These are phyloP conservation scores for Cenchrus purpureus DNA, from an alignment of 176 grass and related monocot species.

Conservation along the genomic window DNA sequence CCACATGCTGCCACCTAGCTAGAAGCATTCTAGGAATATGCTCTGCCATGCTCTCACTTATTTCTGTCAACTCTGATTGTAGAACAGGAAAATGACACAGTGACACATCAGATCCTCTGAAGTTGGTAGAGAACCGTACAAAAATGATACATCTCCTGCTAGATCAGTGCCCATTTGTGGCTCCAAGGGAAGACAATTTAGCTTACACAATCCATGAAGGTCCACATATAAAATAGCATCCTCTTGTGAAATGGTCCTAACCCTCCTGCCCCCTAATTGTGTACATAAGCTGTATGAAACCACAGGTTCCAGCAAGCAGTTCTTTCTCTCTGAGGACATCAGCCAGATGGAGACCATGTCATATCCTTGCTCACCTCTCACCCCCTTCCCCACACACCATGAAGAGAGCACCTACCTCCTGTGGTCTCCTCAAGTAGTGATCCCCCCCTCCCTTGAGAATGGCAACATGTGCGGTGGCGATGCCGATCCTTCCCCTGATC, in stretches of 20 bases:
- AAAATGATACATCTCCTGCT: neutral
- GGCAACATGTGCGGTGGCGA: neutral
- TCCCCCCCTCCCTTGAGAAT: neutral
- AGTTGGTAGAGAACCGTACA: slow-evolving; percentile 19
- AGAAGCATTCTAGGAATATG: slow-evolving; percentile 28
- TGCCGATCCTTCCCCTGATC: slow-evolving; percentile 9
- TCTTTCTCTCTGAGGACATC: slow-evolving; percentile 7
- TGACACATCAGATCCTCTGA: slow-evolving; percentile 20
- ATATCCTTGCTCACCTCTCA: slow-evolving; percentile 48
- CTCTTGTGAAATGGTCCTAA: slow-evolving; percentile 44
- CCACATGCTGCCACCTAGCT: slow-evolving; percentile 17
- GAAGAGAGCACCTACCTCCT: slow-evolving; percentile 45
- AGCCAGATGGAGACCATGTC: slow-evolving; percentile 44
- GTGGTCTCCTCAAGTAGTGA: slow-evolving; percentile 33
- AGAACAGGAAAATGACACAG: slow-evolving; percentile 22
- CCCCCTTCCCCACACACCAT: slow-evolving; percentile 40
- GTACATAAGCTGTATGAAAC: slow-evolving; percentile 32
- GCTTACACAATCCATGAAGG: slow-evolving; percentile 41
- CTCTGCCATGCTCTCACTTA: slow-evolving; percentile 8
- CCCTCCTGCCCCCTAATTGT: neutral
- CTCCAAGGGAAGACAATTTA: slow-evolving; percentile 25
- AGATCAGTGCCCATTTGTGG: neutral
- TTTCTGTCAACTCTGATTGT: slow-evolving; percentile 24
- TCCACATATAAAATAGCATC: slow-evolving; percentile 26
- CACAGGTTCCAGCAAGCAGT: neutral